Evolutionary conservation across 2,329 filamentous ascomycete genomes (phyloP), one percentile per base, ranked within the genome.

Genomic region (Claviceps humidiphila): DNA sequence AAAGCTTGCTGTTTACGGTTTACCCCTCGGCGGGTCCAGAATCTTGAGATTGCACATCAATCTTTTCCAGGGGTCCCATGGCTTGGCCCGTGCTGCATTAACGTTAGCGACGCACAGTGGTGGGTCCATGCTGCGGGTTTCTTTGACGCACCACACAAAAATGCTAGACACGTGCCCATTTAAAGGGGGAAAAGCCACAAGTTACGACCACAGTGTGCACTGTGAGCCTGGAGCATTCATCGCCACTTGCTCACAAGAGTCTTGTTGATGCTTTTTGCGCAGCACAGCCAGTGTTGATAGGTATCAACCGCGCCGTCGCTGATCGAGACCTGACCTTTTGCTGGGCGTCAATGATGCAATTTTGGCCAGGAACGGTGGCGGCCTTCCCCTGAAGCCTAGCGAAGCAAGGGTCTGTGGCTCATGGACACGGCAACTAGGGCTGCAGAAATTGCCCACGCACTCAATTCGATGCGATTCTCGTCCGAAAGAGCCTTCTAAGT

Each of bases 121-220:
- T 61, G 58, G 60, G 59, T 45, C 55, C 56, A 59, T 58, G 5
- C 60, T 60, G 52, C 57, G 54, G 56, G 55, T 50, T 54, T 51
- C 54, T 50, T 51, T 45, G 42, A 56, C 58, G 34, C 24, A 16
- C 30, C 17, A 43, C 41, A 22, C 11, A 17, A 41, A 16, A 41
- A 16, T 9, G n/a, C 39, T 17, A 41, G 16, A 7, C 16, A 16
- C 14, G 6, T 30, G 17, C 26, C 8, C 3, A 9, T 34, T 34
- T 30, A 34, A 34, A 11, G 30, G 30, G 30, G 30, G 30, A 11
- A 34, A 34, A 4, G 30, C 30, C 30, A 11, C 9, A 34, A 34
- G 20, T 20, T 20, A 20, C 20, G 2, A 22, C 9, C 30, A 34
- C 30, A 11, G 30, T 34, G 30, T 34, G 30, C 30, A 34, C 30